Conservation (phyloP, 176 grass and related monocot species). For the Phoenix roebelenii region DNA sequence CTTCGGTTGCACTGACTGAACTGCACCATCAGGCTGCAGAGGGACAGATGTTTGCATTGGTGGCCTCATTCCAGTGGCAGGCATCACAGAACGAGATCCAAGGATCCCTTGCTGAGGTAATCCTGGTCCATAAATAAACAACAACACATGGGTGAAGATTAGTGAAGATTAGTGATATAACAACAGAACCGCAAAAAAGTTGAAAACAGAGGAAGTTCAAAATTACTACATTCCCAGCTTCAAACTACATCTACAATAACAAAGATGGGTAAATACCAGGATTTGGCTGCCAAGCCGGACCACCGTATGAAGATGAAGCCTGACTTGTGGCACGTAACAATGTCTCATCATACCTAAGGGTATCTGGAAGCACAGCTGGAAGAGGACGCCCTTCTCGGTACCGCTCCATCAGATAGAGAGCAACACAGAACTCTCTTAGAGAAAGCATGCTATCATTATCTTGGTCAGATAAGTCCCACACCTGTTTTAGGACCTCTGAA, state of each 20-base stretch:
- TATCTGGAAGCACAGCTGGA: slow-evolving; percentile 58
- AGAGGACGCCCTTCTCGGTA: slow-evolving; percentile 67
- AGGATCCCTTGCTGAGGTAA: slow-evolving; percentile 38
- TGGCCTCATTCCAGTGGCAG: slow-evolving; percentile 41
- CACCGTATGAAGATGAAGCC: slow-evolving; percentile 70
- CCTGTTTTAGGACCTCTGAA: slow-evolving; percentile 69
- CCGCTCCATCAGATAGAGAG: slow-evolving; percentile 97
- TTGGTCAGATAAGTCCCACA: slow-evolving; percentile 99
- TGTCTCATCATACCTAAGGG: slow-evolving; percentile 68
- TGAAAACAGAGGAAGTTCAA: not conserved
- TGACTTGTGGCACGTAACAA: slow-evolving; percentile 66
- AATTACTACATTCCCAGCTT: too few relatives aligned
- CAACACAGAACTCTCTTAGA: slow-evolving; percentile 89
- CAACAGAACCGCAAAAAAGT: slow-evolving; percentile 10
- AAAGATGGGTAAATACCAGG: slow-evolving; percentile 28
- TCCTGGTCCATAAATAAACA: slow-evolving; percentile 26
- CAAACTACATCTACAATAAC: not conserved
- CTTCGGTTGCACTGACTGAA: slow-evolving; percentile 47
- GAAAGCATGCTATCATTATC: slow-evolving; percentile 99
- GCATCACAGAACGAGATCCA: slow-evolving; percentile 36
- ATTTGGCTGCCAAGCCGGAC: slow-evolving; percentile 69
- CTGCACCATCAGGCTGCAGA: slow-evolving; percentile 43
- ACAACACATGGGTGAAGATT: not conserved
- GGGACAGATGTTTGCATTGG: slow-evolving; percentile 58
- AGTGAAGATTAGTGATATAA: slow-evolving; percentile 2